phyloP scores from a whole-genome alignment of 495 filamentous ascomycete genomes.

The Jackrogersella minutella region DNA sequence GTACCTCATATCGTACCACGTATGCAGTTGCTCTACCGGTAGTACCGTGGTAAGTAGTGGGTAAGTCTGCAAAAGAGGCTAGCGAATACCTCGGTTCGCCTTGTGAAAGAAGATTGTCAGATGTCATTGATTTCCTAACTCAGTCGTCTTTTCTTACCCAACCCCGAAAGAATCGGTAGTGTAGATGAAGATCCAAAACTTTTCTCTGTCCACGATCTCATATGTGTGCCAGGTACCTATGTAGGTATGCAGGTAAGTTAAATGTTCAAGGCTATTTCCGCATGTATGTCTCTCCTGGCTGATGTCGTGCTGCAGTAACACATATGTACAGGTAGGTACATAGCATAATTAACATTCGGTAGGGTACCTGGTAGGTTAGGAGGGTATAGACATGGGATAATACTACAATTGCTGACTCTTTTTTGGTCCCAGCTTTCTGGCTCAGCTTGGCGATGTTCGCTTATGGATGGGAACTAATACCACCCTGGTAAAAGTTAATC shows the following conservation, averaged over 20 bases:
- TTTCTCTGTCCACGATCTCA: too few relatives aligned
- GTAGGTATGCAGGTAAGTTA: not conserved
- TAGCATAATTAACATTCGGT: not conserved
- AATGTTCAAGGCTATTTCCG: slow-evolving; percentile 1
- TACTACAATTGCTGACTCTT: slow-evolving; percentile 8
- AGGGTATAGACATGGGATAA: not conserved
- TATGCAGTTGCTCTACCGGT: slow-evolving; percentile 25
- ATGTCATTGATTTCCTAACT: not conserved
- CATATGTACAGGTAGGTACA: not conserved
- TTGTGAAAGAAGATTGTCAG: not conserved
- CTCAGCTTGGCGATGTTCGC: slow-evolving; percentile 41
- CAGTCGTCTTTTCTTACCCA: not conserved
- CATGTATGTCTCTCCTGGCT: slow-evolving; percentile 11
- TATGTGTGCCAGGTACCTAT: not conserved
- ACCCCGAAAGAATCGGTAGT: not conserved
- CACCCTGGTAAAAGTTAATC: slow-evolving; percentile 42
- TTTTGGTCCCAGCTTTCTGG: slow-evolving; percentile 32
- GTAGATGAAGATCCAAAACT: too few relatives aligned
- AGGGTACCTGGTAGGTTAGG: not conserved
- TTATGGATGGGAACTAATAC: slow-evolving; percentile 44
- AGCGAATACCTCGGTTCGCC: slow-evolving; percentile 20
- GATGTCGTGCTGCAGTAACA: not conserved
- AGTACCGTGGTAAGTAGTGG: slow-evolving; percentile 3
- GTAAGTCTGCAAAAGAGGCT: not conserved
- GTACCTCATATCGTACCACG: slow-evolving; percentile 40